phyloP scores from a whole-genome alignment of 2,329 filamentous ascomycete species.

The Didymella sp. region DNA sequence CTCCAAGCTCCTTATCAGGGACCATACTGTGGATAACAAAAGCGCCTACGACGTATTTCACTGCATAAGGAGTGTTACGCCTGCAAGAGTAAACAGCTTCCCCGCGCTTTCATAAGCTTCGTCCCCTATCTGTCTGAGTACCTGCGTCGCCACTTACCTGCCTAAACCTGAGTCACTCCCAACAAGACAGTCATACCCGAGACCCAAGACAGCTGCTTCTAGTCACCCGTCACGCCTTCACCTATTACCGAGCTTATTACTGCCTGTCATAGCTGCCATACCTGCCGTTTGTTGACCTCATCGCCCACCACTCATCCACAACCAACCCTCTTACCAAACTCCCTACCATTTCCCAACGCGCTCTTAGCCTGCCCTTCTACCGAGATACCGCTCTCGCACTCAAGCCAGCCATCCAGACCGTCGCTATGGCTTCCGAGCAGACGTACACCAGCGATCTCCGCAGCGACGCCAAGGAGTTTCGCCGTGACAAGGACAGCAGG shows the following conservation, averaged over 20 bases:
- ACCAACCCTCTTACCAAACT: conserved; percentile 5
- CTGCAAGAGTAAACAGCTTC: conserved; percentile 24
- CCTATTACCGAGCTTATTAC: conserved; percentile 35
- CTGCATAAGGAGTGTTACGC: conserved; percentile 36
- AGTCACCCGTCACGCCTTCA: conserved; percentile 41
- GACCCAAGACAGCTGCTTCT: conserved; percentile 43
- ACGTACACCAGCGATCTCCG: conserved; percentile 62
- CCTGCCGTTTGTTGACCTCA: conserved; percentile 21
- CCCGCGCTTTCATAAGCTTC: conserved; percentile 31
- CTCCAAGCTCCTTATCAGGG: conserved; percentile 35
- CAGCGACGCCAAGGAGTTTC: conserved; percentile 60
- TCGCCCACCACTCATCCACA: conserved; percentile 16
- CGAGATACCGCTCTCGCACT: conserved; percentile 10
- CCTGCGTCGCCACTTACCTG: conserved; percentile 41
- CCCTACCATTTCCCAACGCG: conserved; percentile 8
- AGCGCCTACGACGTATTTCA: conserved; percentile 35
- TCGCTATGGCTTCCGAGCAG: conserved; percentile 56
- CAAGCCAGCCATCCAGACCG: conserved; percentile 18
- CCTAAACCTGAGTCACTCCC: conserved; percentile 43
- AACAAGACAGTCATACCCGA: conserved; percentile 42
- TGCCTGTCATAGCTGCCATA: conserved; percentile 29
- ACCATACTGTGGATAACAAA: conserved; percentile 26
- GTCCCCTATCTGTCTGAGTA: conserved; percentile 22
- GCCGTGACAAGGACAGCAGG: conserved; percentile 58
- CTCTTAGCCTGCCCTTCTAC: conserved; percentile 12